These are phyloP conservation scores for Fusarium nematophilum DNA, from an alignment of 2,329 filamentous ascomycete species.

Conservation along the genomic window DNA sequence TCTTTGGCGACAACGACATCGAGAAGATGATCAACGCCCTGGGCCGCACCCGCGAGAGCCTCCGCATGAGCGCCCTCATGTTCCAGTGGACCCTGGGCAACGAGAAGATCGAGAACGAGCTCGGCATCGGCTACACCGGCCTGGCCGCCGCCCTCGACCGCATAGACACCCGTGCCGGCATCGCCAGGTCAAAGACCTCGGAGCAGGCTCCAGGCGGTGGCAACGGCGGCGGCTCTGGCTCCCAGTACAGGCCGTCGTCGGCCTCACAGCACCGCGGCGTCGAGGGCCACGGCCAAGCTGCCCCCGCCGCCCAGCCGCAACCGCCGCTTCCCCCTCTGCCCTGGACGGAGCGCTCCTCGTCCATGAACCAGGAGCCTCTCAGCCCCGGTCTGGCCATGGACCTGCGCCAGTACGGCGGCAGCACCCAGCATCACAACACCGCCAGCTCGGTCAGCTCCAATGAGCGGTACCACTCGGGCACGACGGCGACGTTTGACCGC, in stretches of 20 bases:
- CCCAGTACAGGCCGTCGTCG: slow-evolving; percentile 40
- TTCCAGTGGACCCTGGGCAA: slow-evolving; percentile 74
- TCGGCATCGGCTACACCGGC: slow-evolving; percentile 75
- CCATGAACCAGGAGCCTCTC: slow-evolving; percentile 27
- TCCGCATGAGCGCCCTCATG: slow-evolving; percentile 72
- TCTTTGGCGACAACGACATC: slow-evolving; percentile 71
- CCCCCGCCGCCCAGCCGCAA: slow-evolving; percentile 7
- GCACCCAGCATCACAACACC: slow-evolving; percentile 31
- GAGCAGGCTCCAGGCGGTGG: background rate
- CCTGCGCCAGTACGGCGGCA: slow-evolving; percentile 22
- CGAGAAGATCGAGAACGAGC: slow-evolving; percentile 67
- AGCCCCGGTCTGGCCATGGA: slow-evolving; percentile 21
- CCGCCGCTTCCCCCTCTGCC: slow-evolving; percentile 43
- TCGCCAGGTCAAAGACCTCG: slow-evolving; percentile 33
- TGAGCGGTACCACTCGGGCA: slow-evolving; percentile 45
- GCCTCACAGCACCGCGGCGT: slow-evolving; percentile 39
- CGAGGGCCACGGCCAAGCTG: slow-evolving; percentile 22
- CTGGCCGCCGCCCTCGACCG: slow-evolving; percentile 71
- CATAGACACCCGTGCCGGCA: slow-evolving; percentile 43
- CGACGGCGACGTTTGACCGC: slow-evolving; percentile 41
- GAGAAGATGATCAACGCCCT: slow-evolving; percentile 69
- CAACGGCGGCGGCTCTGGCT: slow-evolving; percentile 23
- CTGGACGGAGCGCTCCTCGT: slow-evolving; percentile 39
- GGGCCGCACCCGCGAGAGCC: slow-evolving; percentile 67
- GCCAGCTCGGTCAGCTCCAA: slow-evolving; percentile 47